phyloP scores from a whole-genome alignment of 495 filamentous ascomycete species.

The Tuber umbilicatum region DNA sequence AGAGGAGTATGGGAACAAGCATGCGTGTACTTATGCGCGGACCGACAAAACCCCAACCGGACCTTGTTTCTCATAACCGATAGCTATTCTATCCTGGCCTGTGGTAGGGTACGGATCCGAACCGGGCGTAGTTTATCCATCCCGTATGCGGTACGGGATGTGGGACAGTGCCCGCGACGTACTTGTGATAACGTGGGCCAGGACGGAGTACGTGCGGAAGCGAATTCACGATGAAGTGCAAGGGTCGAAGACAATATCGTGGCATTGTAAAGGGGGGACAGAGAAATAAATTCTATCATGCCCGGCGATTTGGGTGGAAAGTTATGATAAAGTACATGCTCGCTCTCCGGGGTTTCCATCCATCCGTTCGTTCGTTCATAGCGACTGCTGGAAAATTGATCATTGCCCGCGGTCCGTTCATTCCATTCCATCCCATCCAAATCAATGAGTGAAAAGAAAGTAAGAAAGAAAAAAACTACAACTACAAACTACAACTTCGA shows the following conservation, averaged over 20 bases:
- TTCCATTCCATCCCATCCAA: neutral
- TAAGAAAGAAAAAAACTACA: neutral
- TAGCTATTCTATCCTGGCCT: too few relatives aligned
- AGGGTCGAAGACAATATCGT: neutral
- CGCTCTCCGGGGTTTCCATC: neutral
- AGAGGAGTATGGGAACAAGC: too few relatives aligned
- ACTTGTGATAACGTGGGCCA: too few relatives aligned
- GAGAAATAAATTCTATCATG: neutral
- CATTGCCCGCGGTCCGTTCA: neutral
- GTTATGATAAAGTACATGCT: neutral
- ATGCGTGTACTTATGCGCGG: too few relatives aligned
- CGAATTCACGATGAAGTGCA: too few relatives aligned
- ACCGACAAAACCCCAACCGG: too few relatives aligned
- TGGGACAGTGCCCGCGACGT: too few relatives aligned
- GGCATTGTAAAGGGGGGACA: neutral
- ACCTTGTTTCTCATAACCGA: too few relatives aligned
- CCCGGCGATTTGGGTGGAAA: neutral
- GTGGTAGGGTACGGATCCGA: too few relatives aligned
- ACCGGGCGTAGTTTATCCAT: too few relatives aligned
- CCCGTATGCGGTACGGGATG: too few relatives aligned
- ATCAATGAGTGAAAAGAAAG: neutral
- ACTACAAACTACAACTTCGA: conserved; percentile 2
- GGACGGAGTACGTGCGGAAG: too few relatives aligned
- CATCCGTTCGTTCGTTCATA: neutral
- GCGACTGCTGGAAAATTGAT: neutral